phyloP scores from a whole-genome alignment of 2,329 filamentous ascomycete genomes.

The Monosporascus cannonballus region DNA sequence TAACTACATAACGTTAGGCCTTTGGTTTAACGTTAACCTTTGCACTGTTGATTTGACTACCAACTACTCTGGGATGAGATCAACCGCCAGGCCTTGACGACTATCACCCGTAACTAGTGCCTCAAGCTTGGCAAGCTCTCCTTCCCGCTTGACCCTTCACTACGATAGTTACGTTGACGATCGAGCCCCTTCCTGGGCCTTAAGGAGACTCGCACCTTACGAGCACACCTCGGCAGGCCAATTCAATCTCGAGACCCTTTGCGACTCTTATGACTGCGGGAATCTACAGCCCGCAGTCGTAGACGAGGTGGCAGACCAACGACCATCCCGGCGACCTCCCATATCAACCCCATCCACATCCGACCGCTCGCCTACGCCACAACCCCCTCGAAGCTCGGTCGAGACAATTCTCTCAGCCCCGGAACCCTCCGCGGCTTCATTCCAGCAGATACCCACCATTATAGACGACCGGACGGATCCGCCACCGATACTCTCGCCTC shows the following conservation, averaged over 20 bases:
- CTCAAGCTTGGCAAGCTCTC: neutral
- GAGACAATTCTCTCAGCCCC: conserved; percentile 40
- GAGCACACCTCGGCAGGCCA: too few species aligned
- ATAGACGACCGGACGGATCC: conserved; percentile 3
- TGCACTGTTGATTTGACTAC: neutral
- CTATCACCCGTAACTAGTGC: neutral
- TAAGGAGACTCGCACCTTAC: too few species aligned
- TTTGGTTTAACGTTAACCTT: neutral
- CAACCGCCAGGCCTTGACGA: neutral
- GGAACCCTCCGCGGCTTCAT: conserved; percentile 13
- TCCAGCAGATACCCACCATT: conserved; percentile 15
- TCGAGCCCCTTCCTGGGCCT: too few species aligned
- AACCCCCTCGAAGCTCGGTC: conserved; percentile 41
- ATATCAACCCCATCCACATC: conserved; percentile 55
- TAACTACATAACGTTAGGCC: too few species aligned
- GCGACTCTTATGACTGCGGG: conserved; percentile 27
- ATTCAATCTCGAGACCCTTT: too few species aligned
- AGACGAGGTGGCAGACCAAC: conserved; percentile 67
- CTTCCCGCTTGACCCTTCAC: too few species aligned
- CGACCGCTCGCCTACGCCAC: conserved; percentile 60
- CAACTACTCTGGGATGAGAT: neutral
- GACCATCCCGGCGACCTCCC: conserved; percentile 38
- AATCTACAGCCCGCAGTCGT: conserved; percentile 36
- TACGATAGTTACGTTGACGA: too few species aligned
- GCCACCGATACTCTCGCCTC: conserved; percentile 3